A percentile compares a stretch with the other conserved stretches of the same genome.
Evolutionary conservation across 169 alveolate genomes (phyloP).

Genomic region (Plasmodium fragile): DNA sequence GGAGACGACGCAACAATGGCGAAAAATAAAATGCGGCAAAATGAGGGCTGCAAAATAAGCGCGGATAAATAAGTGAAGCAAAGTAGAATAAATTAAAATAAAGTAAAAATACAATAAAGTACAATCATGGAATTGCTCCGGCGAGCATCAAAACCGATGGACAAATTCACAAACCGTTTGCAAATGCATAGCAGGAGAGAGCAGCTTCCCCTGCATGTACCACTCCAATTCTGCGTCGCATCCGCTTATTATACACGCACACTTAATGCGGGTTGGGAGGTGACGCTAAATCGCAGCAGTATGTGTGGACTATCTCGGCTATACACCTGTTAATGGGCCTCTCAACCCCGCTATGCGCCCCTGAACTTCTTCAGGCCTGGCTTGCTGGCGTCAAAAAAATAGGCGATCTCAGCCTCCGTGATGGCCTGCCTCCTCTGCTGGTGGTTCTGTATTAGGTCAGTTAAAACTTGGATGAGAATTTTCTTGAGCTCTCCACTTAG

Average conservation of each 20-base stretch:
- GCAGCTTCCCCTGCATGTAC: neutral
- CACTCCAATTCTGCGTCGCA: neutral
- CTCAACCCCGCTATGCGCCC: neutral
- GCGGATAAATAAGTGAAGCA: neutral
- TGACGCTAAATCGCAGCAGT: neutral
- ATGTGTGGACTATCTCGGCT: neutral
- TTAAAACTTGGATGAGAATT: slow-evolving; percentile 89
- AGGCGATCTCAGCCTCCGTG: slow-evolving; percentile 41
- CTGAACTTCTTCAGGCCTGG: slow-evolving; percentile 41
- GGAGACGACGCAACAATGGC: neutral
- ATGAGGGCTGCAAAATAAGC: neutral
- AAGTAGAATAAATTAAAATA: neutral
- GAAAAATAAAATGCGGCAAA: neutral
- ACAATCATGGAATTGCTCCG: neutral
- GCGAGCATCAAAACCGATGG: neutral
- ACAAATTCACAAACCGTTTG: neutral
- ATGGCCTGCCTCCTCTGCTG: slow-evolving; percentile 86
- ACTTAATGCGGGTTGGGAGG: neutral
- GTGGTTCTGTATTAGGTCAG: slow-evolving; percentile 88
- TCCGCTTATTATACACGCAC: neutral
- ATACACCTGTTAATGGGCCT: neutral
- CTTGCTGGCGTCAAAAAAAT: slow-evolving; percentile 43
- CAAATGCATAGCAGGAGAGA: neutral
- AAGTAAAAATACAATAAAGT: neutral
- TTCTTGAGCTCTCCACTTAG: slow-evolving; percentile 97